Conservation (phyloP, 2,329 filamentous ascomycete species). For the Trichoderma hamatum region DNA sequence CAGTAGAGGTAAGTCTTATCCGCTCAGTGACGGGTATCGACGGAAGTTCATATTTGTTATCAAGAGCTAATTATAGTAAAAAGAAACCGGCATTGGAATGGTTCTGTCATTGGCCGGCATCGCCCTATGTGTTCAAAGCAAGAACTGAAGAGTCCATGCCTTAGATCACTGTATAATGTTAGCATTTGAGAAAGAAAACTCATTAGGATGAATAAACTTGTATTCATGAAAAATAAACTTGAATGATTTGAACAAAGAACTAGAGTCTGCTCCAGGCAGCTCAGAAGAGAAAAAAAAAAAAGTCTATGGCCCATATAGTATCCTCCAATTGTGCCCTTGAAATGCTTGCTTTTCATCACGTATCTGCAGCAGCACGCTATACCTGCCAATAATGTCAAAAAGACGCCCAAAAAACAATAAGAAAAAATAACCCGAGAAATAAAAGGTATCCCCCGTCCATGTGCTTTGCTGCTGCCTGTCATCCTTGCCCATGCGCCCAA, state of each 20-base stretch:
- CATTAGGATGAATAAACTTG: conserved; percentile 18
- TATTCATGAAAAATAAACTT: not conserved
- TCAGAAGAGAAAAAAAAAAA: not conserved
- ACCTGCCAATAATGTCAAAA: conserved; percentile 13
- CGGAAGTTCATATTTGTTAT: not conserved
- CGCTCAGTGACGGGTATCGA: not conserved
- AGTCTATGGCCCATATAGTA: not conserved
- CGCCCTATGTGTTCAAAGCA: conserved; percentile 77
- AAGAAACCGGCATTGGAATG: conserved; percentile 86
- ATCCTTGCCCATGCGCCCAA: conserved; percentile 23
- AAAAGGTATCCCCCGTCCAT: conserved; percentile 15
- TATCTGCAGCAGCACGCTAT: conserved; percentile 22
- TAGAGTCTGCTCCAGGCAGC: conserved; percentile 27
- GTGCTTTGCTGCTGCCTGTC: conserved; percentile 14
- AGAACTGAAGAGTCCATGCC: conserved; percentile 39
- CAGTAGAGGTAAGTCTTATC: conserved; percentile 61
- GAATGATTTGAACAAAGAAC: not conserved
- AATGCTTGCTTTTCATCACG: conserved; percentile 1
- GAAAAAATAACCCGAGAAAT: conserved; percentile 6
- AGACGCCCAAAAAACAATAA: not conserved
- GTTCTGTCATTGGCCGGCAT: conserved; percentile 77
- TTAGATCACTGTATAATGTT: not conserved
- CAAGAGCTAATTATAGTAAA: conserved; percentile 6
- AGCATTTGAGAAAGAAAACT: not conserved
- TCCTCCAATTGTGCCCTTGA: conserved; percentile 20